Conservation (phyloP, 2,329 filamentous ascomycete genomes). For the Trichoderma guizhouense region DNA sequence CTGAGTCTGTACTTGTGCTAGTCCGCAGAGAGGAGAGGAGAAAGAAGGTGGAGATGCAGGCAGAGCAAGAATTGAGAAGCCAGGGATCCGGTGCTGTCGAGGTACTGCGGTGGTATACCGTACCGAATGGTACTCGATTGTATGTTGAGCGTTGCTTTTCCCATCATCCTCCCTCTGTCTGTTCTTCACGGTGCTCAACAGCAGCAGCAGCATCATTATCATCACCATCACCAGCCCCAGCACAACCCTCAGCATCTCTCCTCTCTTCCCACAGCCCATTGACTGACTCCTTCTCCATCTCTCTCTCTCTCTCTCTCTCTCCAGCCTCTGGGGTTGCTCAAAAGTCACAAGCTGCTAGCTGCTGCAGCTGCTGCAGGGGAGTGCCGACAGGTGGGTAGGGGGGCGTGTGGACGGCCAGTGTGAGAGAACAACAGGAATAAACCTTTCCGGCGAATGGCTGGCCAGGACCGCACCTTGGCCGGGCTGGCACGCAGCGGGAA, state of each 20-base stretch:
- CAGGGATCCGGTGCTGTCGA: constrained; percentile 8
- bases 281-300: neutral
- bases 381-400: neutral
- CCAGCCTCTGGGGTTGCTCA: neutral
- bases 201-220: neutral
- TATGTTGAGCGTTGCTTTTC: neutral
- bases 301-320: neutral
- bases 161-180: neutral
- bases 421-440: neutral
- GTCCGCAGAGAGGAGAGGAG: constrained; percentile 1
- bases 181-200: neutral
- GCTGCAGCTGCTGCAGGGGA: constrained; percentile 12
- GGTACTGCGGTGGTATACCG: neutral
- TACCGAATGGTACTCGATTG: neutral
- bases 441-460: constrained; percentile 6
- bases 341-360: neutral
- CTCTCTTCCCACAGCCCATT: neutral
- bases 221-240: neutral
- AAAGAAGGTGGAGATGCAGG: neutral
- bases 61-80: neutral
- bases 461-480: neutral
- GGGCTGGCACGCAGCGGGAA: constrained; percentile 9
- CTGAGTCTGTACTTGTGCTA: neutral
- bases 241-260: neutral
- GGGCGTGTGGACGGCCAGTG: neutral